These are phyloP conservation scores for Murraya paniculata DNA, from an alignment of 345 rosid genomes.

Conservation along the genomic window DNA sequence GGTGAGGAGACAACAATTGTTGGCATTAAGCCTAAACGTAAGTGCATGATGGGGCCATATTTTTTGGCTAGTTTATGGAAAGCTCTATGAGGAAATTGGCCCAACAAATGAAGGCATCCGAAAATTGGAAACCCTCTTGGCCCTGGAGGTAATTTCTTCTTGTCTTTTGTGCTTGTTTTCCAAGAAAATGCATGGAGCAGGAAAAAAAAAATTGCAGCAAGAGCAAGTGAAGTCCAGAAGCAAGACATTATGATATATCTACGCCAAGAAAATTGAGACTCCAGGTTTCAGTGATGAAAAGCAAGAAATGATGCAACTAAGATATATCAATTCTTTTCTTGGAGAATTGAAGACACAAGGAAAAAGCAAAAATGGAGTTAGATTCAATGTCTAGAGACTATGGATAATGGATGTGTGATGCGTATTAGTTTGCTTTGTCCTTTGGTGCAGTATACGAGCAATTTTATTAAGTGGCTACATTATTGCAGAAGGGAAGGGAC, in stretches of 20 bases:
- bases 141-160: slow-evolving; percentile 28
- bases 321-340: neutral
- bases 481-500: no score
- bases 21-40: neutral
- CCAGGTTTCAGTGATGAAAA: neutral
- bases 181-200: neutral
- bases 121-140: neutral
- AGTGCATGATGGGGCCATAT: slow-evolving; percentile 37
- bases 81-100: neutral
- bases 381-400: no score
- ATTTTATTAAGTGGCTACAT: no score
- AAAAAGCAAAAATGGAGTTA: no score
- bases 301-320: neutral
- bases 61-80: neutral
- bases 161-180: neutral
- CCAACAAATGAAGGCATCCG: neutral
- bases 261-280: no score
- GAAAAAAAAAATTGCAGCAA: neutral
- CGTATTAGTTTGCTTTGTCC: no score
- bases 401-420: no score
- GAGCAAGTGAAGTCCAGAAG: neutral
- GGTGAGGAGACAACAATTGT: slow-evolving; percentile 27
- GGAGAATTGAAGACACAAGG: neutral
- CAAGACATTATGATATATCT: slow-evolving; percentile 6
- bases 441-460: no score